These are phyloP conservation scores for Acanthamoeba triangularis DNA, from an alignment of 208 protist species.

Conservation along the genomic window DNA sequence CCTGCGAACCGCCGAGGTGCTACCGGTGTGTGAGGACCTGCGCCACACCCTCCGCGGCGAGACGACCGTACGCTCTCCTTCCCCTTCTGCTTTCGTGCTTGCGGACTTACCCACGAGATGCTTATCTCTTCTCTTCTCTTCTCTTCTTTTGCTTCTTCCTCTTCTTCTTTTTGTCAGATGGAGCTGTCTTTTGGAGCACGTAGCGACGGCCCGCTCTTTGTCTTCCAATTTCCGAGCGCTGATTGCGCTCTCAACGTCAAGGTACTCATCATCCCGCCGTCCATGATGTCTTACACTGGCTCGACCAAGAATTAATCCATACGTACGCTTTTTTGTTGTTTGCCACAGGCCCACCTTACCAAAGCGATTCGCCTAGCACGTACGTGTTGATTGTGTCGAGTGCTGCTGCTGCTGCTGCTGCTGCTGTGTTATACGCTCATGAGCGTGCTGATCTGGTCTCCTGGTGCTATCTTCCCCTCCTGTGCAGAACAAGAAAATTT, in stretches of 20 bases:
- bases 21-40: slow-evolving; percentile 35
- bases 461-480: too few relatives aligned
- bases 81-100: not conserved
- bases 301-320: not conserved
- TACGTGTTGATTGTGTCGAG: not conserved
- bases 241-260: slow-evolving; percentile 39
- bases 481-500: slow-evolving; percentile 67
- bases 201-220: not conserved
- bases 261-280: not conserved
- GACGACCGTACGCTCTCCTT: not conserved
- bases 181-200: slow-evolving; percentile 1
- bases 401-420: too few relatives aligned
- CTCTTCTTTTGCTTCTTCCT: too few relatives aligned
- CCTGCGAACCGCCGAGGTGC: not conserved
- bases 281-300: not conserved
- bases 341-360: slow-evolving; percentile 5
- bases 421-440: too few relatives aligned
- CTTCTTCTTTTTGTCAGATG: not conserved
- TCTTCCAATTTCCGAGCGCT: not conserved
- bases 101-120: too few relatives aligned
- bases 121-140: not conserved
- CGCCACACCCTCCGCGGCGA: slow-evolving; percentile 9
- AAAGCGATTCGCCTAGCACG: slow-evolving; percentile 60
- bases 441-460: not conserved
- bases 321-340: not conserved